These are phyloP conservation scores for Coemansia sp. DNA, from an alignment of 192 early-diverging fungal genomes.

Conservation along the genomic window DNA sequence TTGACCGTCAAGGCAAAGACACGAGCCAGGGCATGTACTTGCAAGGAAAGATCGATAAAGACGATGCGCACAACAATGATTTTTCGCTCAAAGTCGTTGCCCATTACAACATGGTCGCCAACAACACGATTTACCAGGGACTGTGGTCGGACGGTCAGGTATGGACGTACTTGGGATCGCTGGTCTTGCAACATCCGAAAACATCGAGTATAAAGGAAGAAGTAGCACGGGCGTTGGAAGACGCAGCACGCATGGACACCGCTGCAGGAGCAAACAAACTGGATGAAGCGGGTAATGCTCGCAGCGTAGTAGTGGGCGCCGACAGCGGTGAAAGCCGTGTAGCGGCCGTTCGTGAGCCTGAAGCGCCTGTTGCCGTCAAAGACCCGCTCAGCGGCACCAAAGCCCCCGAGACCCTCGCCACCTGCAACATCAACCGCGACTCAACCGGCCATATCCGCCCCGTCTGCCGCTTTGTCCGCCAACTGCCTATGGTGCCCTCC, in stretches of 20 bases:
- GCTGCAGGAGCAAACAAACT: conserved; percentile 2
- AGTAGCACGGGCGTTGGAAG: conserved; percentile 37
- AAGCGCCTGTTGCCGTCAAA: conserved; percentile 3
- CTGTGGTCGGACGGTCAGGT: conserved; percentile 52
- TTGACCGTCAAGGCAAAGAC: conserved; percentile 9
- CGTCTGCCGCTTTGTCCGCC: conserved; percentile 43
- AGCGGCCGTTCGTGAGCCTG: conserved; percentile 1
- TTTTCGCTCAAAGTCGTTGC: conserved; percentile 48
- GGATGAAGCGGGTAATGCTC: not conserved
- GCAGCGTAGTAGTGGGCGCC: not conserved
- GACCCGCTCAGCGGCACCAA: conserved; percentile 31
- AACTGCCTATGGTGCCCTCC: conserved; percentile 46
- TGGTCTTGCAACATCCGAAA: conserved; percentile 48
- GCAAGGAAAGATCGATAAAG: conserved; percentile 34
- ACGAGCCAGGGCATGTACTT: conserved; percentile 31
- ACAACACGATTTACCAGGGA: conserved; percentile 54
- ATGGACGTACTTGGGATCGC: conserved; percentile 53
- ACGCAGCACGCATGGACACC: conserved; percentile 17
- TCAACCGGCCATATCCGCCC: conserved; percentile 30
- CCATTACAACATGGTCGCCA: conserved; percentile 53
- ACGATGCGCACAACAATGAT: conserved; percentile 11
- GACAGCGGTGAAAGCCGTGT: not conserved
- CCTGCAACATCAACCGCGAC: conserved; percentile 45
- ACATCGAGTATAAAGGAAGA: conserved; percentile 41
- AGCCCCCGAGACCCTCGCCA: conserved; percentile 45